phyloP scores from a whole-genome alignment of 495 filamentous ascomycete species.

The Thozetella sp. region DNA sequence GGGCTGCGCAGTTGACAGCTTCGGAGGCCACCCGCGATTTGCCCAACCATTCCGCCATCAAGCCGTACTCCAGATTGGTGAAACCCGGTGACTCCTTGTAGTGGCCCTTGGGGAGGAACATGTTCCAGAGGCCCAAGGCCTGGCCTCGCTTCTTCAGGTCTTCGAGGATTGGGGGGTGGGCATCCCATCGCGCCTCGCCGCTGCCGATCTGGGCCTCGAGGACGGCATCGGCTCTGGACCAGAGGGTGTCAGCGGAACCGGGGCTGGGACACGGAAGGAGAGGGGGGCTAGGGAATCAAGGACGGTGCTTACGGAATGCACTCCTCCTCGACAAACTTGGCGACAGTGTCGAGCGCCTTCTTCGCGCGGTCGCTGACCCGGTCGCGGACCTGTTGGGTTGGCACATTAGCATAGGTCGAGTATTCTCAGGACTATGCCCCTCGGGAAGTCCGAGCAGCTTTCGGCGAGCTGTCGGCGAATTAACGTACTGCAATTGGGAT shows the following conservation, averaged over 20 bases:
- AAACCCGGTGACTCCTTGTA: slow-evolving; percentile 93
- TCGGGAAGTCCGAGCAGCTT: neutral
- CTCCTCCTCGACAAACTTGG: slow-evolving; percentile 96
- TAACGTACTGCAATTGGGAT: slow-evolving; percentile 62
- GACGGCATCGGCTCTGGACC: slow-evolving; percentile 67
- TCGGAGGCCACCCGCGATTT: slow-evolving; percentile 79
- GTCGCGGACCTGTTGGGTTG: slow-evolving; percentile 44
- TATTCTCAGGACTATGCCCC: neutral
- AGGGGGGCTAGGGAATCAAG: slow-evolving; percentile 12
- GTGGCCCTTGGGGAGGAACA: slow-evolving; percentile 94
- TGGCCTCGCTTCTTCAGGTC: slow-evolving; percentile 83
- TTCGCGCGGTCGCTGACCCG: slow-evolving; percentile 80
- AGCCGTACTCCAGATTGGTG: slow-evolving; percentile 87
- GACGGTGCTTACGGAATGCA: slow-evolving; percentile 68
- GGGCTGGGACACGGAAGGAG: neutral
- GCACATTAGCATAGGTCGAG: slow-evolving; percentile 10
- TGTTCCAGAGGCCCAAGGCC: slow-evolving; percentile 93
- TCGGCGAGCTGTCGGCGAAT: neutral
- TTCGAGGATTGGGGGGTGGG: slow-evolving; percentile 81
- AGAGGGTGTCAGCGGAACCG: slow-evolving; percentile 12
- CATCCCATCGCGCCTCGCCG: slow-evolving; percentile 72
- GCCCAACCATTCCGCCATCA: slow-evolving; percentile 91
- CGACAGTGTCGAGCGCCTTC: slow-evolving; percentile 70
- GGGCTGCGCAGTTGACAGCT: slow-evolving; percentile 88
- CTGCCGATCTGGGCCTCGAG: slow-evolving; percentile 78